phyloP scores from a whole-genome alignment of 179 eudicot species.

The Pouteria campechiana region DNA sequence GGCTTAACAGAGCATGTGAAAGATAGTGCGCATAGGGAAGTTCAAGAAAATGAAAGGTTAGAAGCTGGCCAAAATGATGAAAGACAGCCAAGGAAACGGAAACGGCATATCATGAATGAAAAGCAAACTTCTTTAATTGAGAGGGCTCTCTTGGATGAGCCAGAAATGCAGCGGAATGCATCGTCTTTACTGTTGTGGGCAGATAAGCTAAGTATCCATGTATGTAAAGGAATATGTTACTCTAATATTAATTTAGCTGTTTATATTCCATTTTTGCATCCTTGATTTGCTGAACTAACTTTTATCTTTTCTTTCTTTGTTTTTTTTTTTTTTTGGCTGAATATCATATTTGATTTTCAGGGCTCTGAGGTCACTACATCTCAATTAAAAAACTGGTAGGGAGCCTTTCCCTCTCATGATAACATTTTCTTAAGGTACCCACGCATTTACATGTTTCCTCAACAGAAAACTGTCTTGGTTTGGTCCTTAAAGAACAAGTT shows the following conservation, averaged over 20 bases:
- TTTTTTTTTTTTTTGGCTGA: background rate
- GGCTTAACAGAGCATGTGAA: constrained; percentile 17
- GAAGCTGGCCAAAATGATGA: constrained; percentile 36
- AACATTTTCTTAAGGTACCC: background rate
- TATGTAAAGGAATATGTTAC: constrained; percentile 23
- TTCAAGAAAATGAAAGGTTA: constrained; percentile 36
- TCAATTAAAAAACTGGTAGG: constrained; percentile 89
- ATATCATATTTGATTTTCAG: constrained; percentile 28
- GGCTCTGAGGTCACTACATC: constrained; percentile 80
- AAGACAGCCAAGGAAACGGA: constrained; percentile 63
- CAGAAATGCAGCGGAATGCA: constrained; percentile 77
- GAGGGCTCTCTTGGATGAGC: constrained; percentile 63
- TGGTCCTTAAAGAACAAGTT: too few species aligned
- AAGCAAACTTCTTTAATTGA: constrained; percentile 56
- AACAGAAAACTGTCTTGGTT: too few species aligned
- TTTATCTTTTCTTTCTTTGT: background rate
- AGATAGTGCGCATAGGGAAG: constrained; percentile 21
- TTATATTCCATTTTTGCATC: too few species aligned
- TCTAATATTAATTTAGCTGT: too few species aligned
- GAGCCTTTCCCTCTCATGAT: background rate
- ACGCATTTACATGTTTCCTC: too few species aligned
- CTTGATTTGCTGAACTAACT: too few species aligned
- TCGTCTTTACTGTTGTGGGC: constrained; percentile 59
- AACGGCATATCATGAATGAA: constrained; percentile 76
- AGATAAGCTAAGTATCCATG: constrained; percentile 53